A percentile compares a stretch with the other conserved stretches of the same genome.
Conservation (phyloP, 2,329 filamentous ascomycete species). For the Chalara sp. region DNA sequence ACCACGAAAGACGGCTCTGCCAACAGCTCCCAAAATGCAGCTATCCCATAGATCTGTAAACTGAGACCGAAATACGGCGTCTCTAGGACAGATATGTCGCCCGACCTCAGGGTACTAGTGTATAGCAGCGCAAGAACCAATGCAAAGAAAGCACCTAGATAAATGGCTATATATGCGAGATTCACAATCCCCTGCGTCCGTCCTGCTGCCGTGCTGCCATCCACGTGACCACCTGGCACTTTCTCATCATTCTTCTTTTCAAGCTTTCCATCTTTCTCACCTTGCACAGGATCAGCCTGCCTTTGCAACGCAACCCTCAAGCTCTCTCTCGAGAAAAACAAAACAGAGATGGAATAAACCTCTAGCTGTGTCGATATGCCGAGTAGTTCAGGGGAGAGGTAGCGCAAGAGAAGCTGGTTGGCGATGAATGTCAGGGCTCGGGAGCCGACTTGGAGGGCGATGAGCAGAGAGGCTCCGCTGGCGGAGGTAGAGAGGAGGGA, state of each 20-base stretch:
- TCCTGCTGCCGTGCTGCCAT: constrained; percentile 25
- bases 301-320: constrained; percentile 87
- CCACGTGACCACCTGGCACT: constrained; percentile 18
- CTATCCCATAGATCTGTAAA: constrained; percentile 48
- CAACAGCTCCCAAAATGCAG: constrained; percentile 65
- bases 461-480: constrained; percentile 43
- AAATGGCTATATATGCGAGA: constrained; percentile 72
- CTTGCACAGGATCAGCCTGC: constrained; percentile 39
- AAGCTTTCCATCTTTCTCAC: constrained; percentile 10
- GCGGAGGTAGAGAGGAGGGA: constrained; percentile 14
- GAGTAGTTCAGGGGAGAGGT: constrained; percentile 76
- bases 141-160: constrained; percentile 60
- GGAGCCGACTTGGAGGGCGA: constrained; percentile 81
- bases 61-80: constrained; percentile 57
- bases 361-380: constrained; percentile 87
- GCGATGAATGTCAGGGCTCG: constrained; percentile 82
- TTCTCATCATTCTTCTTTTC: constrained; percentile 9
- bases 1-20: constrained; percentile 87
- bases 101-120: constrained; percentile 41
- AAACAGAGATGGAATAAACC: constrained; percentile 83
- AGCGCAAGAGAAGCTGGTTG: constrained; percentile 86
- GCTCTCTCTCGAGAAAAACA: constrained; percentile 91
- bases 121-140: constrained; percentile 62
- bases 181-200: constrained; percentile 76
- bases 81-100: constrained; percentile 39